These are phyloP conservation scores for Tuber calosporum DNA, from an alignment of 495 filamentous ascomycete species.

Conservation along the genomic window DNA sequence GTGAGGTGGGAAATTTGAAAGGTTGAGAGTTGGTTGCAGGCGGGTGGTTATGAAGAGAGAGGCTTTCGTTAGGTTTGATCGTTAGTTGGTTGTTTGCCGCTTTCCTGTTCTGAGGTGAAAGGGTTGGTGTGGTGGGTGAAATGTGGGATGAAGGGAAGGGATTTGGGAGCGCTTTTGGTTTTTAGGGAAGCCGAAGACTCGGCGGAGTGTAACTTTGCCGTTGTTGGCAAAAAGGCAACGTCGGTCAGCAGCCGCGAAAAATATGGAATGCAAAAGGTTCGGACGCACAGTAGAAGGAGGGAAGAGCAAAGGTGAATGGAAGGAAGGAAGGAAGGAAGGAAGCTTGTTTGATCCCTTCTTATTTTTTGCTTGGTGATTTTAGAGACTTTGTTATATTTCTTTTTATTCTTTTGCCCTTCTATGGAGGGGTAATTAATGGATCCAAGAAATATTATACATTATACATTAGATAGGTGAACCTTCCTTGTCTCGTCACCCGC, in stretches of 20 bases:
- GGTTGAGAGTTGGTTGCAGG: constrained; percentile 6
- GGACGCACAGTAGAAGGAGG: neutral
- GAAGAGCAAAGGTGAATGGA: neutral
- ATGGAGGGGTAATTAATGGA: neutral
- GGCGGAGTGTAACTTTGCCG: neutral
- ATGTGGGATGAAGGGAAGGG: neutral
- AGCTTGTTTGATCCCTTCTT: neutral
- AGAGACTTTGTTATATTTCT: neutral
- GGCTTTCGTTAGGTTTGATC: constrained; percentile 20
- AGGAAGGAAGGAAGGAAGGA: neutral
- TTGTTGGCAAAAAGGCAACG: neutral
- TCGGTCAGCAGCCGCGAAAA: neutral
- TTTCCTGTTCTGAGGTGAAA: constrained; percentile 19
- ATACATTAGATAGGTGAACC: neutral
- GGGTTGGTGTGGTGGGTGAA: constrained; percentile 5
- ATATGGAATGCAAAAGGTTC: neutral
- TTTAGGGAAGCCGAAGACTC: neutral
- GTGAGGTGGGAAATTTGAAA: neutral
- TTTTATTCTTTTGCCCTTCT: neutral
- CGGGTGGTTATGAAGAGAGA: constrained; percentile 19
- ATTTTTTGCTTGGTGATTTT: neutral
- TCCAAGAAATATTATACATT: neutral
- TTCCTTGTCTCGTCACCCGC: neutral
- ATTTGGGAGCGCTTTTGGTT: neutral
- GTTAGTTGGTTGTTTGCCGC: constrained; percentile 9